phyloP scores from a whole-genome alignment of 2,329 filamentous ascomycete species.

The Xylaria sp. region DNA sequence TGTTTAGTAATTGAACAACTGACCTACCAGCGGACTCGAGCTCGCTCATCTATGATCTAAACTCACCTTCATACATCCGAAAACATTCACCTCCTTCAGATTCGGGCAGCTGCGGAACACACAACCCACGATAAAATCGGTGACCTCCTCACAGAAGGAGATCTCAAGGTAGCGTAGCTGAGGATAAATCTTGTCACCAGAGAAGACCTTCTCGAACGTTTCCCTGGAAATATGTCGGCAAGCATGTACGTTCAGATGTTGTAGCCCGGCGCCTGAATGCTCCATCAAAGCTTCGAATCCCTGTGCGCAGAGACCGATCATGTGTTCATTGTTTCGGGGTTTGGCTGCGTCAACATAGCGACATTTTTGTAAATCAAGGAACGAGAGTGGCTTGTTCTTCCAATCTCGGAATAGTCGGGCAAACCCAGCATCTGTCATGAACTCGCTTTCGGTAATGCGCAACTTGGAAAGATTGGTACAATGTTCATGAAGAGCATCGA shows the following conservation, averaged over 20 bases:
- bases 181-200: constrained; percentile 68
- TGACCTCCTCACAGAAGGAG: constrained; percentile 77
- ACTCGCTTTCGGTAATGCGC: constrained; percentile 80
- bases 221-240: constrained; percentile 81
- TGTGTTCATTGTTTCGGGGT: constrained; percentile 71
- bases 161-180: constrained; percentile 77
- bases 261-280: constrained; percentile 77
- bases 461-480: constrained; percentile 79
- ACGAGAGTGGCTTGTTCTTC: constrained; percentile 75
- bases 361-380: constrained; percentile 79
- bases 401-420: constrained; percentile 77
- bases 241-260: constrained; percentile 78
- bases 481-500: constrained; percentile 74
- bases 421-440: constrained; percentile 80
- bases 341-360: constrained; percentile 78
- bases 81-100: constrained; percentile 68
- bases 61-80: constrained; percentile 71
- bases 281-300: constrained; percentile 85
- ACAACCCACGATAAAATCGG: constrained; percentile 69
- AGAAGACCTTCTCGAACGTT: constrained; percentile 80
- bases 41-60: background rate
- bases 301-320: constrained; percentile 76
- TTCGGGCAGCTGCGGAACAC: constrained; percentile 73
- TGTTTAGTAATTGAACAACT: constrained; percentile 30
- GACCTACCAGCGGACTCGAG: background rate